Base-by-base conservation (phyloP, 768 basidiomycete genomes). In the Filobasidium floriforme region DNA sequence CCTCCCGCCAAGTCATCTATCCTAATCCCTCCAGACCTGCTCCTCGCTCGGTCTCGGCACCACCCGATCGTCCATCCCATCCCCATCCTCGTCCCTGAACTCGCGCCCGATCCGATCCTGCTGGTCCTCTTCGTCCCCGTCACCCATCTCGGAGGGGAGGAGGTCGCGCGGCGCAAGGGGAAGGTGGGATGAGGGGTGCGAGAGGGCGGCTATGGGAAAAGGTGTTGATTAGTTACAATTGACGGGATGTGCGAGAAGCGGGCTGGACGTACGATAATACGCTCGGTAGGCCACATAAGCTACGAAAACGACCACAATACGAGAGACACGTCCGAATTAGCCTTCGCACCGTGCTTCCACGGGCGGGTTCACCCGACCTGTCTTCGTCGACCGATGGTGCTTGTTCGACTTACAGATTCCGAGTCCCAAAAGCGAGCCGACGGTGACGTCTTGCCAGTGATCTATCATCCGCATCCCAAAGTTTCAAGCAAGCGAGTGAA, bases 371-470 rank as follows among this genome's bases (percentile, higher is more conserved):
- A 49, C 46, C 10, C 10, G 46, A 49, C 46, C 46, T 49, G 46
- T 22, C 46, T 22, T 49, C 19, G 41, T 11, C n/a, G n/a, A 63
- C 14, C 52, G 37, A 40, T 22, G 24, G 5, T 2, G 54, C 4
- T 7, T 18, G 26, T 14, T 10, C 3, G 43, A 88, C 79, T 84
- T 88, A 19, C 90, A 81, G 65, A 89, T 80, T 54, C 82, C 74
- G 19, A 88, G 80, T 14, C 93, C 94, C 9, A 97, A 81, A 32
- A 87, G 62, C 1, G 86, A 83, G 6, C 93, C 92, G 1, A 89
- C 85, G 10, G 90, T 73, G 51, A 96, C 89, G 70, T 99, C 94
- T 6, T 90, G 86, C 89, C 90, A 92, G 76, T 94, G 91, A 77
- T 94, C 89, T 90, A 49, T 22, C 32, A 37, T 9, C 32, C 32